Base-by-base conservation (phyloP, 2,329 filamentous ascomycete genomes). In the Xylogone sp. region DNA sequence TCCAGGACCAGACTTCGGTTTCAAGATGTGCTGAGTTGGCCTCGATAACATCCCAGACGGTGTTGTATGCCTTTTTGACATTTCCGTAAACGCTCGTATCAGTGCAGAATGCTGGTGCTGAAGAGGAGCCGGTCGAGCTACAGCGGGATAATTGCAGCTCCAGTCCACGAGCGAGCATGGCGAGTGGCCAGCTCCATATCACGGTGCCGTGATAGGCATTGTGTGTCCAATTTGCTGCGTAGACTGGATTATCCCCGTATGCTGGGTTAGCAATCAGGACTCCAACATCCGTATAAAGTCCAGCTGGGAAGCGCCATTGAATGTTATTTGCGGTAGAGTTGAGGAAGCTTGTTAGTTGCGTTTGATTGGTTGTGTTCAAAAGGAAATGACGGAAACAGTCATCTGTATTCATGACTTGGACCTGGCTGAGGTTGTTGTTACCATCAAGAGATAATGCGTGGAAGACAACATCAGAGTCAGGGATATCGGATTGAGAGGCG, bases 1-100 rank as follows among this genome's bases (percentile, higher is more conserved):
- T 69, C 82, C 81, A 86, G 47, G 76, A 82, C 83, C 83, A 86
- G 0, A 86, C 79, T 59, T 86, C 82, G 1, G 70, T 71, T 52
- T 76, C 77, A 13, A 86, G 63, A 49, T 79, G 71, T 2, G 63
- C 66, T 2, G 57, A 54, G 53, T 86, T 86, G 0, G 68, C 69
- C 24, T 84, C 79, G 27, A 86, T 83, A 0, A 75, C 68, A 57
- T 84, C 76, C 82, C 82, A 86, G 0, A 86, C 70, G 3, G 70
- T 65, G 54, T 82, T 82, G 56, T 86, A 86, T 0, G 83, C 82
- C 0, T 56, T 53, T 22, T 67, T 64, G 3, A 83, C 63, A 45
- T 76, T 78, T 1, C 46, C 50, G 49, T 75, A 67, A 0, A 85
- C 71, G 0, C 46, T 49, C 0, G 55, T 21, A 47, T 82, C 66